Evolutionary conservation across 768 basidiomycete species (phyloP), one percentile per base, ranked within the genome.

Genomic region (Kondoa subrosea): DNA sequence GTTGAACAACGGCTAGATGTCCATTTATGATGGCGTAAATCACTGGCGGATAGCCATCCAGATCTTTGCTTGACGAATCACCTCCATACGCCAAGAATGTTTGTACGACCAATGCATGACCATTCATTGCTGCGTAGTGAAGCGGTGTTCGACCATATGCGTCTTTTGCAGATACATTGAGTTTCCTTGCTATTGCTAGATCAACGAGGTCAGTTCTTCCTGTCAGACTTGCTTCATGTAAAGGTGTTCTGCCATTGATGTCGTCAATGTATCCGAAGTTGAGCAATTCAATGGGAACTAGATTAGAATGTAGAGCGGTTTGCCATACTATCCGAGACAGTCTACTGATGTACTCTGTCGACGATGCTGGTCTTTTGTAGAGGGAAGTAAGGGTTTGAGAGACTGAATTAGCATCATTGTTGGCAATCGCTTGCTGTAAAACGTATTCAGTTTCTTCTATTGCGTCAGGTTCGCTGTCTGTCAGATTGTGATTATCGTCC

Each of bases 121-220:
- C 91, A 74, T 91, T 85, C 85, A 96, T 91, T 26, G 89, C 87
- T 17, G 91, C 90, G 78, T 99, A 99, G 78, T 97, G 93, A 57
- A 99, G 81, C 2, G 92, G 86, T 4, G 89, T 87, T 2, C 95
- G 87, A 32, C 90, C 91, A 77, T 97, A 99, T 0, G 85, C 85
- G 74, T 99, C 95, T 26, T 83, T 79, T 71, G 84, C 87, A 73
- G 85, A 83, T 64, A 84, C 81, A n/a, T 83, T 79, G 1, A 89
- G 83, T 17, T 83, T 83, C 65, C 84, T 84, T 67, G 83, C 81
- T 25, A 96, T 82, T 77, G 91, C 96, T 29, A 92, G 77, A 70
- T 84, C 78, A 68, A 90, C 89, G 62, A 97, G 83, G 15, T 85
- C 82, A 26, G 85, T 78, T 15, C 83, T 81, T 1, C 95, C 93